A percentile compares a stretch with the other conserved stretches of the same genome.
phyloP scores from a whole-genome alignment of 2,329 filamentous ascomycete genomes.

The Exophiala mesophila region DNA sequence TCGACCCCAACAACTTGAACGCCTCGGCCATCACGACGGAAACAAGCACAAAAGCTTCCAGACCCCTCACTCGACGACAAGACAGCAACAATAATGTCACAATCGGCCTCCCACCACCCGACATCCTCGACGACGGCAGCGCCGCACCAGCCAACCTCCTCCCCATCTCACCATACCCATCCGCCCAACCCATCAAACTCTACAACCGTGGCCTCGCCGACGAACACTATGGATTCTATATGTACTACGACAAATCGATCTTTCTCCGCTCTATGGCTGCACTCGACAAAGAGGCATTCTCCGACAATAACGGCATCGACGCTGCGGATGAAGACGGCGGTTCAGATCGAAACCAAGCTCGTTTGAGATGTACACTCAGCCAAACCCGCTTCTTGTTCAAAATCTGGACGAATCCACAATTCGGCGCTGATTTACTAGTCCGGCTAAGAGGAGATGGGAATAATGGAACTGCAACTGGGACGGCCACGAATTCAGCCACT shows the following conservation, averaged over 20 bases:
- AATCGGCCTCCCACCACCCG: constrained; percentile 19
- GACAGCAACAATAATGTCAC: constrained; percentile 22
- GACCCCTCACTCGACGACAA: constrained; percentile 22
- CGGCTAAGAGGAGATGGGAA: constrained; percentile 16
- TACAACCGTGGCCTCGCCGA: constrained; percentile 74
- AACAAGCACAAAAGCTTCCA: constrained; percentile 17
- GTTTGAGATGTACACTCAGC: constrained; percentile 53
- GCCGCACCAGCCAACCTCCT: constrained; percentile 68
- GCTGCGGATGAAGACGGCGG: constrained; percentile 48
- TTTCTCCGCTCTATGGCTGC: constrained; percentile 52
- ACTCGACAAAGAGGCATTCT: constrained; percentile 13
- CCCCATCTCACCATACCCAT: constrained; percentile 50
- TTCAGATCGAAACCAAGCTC: constrained; percentile 41
- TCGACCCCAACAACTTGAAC: constrained; percentile 34
- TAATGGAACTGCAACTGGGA: constrained; percentile 14
- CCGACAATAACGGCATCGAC: constrained; percentile 30
- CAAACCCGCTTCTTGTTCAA: constrained; percentile 58
- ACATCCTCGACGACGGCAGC: constrained; percentile 52
- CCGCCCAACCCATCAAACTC: constrained; percentile 71
- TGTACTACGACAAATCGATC: constrained; percentile 81
- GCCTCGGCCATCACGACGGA: constrained; percentile 10
- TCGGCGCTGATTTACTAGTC: constrained; percentile 29
- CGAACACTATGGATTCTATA: constrained; percentile 93
- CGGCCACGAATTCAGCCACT: constrained; percentile 35
- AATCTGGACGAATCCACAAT: constrained; percentile 55